Base-by-base conservation (phyloP, 2,329 filamentous ascomycete species). In the Elsinoe ampelina region DNA sequence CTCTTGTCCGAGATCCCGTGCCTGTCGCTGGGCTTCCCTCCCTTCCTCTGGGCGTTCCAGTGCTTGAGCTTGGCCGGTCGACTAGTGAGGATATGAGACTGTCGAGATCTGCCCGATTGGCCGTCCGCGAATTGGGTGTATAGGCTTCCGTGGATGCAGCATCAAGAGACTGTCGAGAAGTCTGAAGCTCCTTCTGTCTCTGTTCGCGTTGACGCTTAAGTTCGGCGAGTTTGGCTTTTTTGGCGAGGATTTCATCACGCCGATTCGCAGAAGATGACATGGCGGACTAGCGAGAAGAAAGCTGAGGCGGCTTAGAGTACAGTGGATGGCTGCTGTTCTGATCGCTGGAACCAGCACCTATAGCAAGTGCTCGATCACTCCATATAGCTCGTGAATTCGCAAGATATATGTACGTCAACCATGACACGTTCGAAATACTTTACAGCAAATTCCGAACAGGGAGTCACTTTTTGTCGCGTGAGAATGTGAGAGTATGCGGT, bases 161-260 rank as follows among this genome's bases (percentile, higher is more conserved):
- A 56, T 56, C 54, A n/a, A 56, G 39, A 8, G 54, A 56, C 66
- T 84, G 80, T 63, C 89, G 82, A 63, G 77, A 83, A 61, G 80
- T 80, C 59, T 79, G 82, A 64, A 87, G 83, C 69, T 95, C 88
- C 68, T 81, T 87, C 62, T 88, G 82, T 59, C 91, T 82, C 64
- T 92, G 76, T 71, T 95, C 90, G 65, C 93, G 83, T 75, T 96
- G 90, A 61, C 88, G 83, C 76, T 95, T 96, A 63, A 98, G 81
- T 79, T 97, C 93, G 51, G 89, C 91, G 66, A 98, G 89, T 78
- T 93, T 96, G 61, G 91, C 92, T 78, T 89, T 92, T 77, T 98
- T 98, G 64, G 90, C 91, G 65, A 93, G 78, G 64, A 98, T 95
- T 77, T 98, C 93, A 77, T 95, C 90, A 77, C 89, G 87, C 66